A percentile compares a stretch with the other conserved stretches of the same genome.
phyloP scores from a whole-genome alignment of 164 flowering plant species.

The Saururus chinensis region DNA sequence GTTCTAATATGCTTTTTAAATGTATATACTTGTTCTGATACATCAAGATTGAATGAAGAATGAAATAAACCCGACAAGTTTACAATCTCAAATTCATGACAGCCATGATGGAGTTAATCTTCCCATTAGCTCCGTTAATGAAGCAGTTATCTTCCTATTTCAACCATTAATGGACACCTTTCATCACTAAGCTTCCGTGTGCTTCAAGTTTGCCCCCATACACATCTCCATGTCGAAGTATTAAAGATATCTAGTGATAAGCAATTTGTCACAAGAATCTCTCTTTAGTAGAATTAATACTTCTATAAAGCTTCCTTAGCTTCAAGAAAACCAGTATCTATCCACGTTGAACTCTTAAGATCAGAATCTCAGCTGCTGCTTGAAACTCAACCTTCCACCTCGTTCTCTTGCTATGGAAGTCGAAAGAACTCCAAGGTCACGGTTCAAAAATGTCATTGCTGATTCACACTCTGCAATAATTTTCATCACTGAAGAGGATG shows the following conservation, averaged over 20 bases:
- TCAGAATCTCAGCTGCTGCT: background rate
- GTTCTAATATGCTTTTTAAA: too few species aligned
- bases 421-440: constrained; percentile 84
- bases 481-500: constrained; percentile 67
- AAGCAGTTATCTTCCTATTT: too few species aligned
- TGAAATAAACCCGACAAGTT: too few species aligned
- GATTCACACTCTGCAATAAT: constrained; percentile 91
- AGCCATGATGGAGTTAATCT: too few species aligned
- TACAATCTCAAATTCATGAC: too few species aligned
- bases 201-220: too few species aligned
- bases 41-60: too few species aligned
- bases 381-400: constrained; percentile 22
- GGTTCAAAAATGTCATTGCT: constrained; percentile 74
- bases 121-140: too few species aligned
- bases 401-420: constrained; percentile 86
- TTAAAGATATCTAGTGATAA: background rate
- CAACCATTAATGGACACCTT: too few species aligned
- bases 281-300: background rate
- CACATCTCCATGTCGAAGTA: too few species aligned
- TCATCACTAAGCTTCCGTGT: too few species aligned
- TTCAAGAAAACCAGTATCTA: background rate
- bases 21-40: too few species aligned
- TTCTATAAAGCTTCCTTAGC: background rate
- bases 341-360: background rate
- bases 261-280: background rate